Evolutionary conservation across 805 yeast species (phyloP), one percentile per base, ranked within the genome.

Genomic region (Cyberlindnera veronae): DNA sequence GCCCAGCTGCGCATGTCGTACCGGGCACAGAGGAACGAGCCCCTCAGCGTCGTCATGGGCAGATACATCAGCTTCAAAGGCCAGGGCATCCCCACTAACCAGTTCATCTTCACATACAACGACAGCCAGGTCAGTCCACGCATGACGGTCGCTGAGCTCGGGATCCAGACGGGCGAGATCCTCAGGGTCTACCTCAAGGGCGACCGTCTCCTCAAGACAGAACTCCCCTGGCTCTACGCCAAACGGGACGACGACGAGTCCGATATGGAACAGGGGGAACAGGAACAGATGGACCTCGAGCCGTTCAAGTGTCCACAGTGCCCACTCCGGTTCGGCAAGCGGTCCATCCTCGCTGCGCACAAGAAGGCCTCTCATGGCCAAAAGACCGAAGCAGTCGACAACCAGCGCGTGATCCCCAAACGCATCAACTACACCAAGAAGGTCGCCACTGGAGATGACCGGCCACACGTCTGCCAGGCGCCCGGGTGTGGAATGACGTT

Each of bases 401-500:
- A n/a, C n/a, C n/a, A n/a, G n/a, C n/a, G n/a, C n/a, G n/a, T n/a
- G n/a, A n/a, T n/a, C n/a, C n/a, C n/a, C n/a, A n/a, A n/a, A n/a
- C n/a, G n/a, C n/a, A n/a, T n/a, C n/a, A n/a, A n/a, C n/a, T n/a
- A n/a, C n/a, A n/a, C n/a, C n/a, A n/a, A n/a, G n/a, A n/a, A 12
- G 6, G n/a, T 24, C 28, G 5, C 28, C 28, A 24, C 24, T 22
- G 10, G 15, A 26, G 30, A 21, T 11, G 33, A 39, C 10, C 35
- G 43, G 6, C 35, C 39, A 5, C 43, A 39, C 16, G 23, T 26
- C 10, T 39, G 43, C 31, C 21, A 30, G 23, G 30, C 6, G 20
- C 38, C 37, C 3, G 42, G 38, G 3, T 39, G 43, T 27, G 35
- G 34, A 4, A 39, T 39, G 43, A 15, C 32, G 5, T 39, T 39